These are phyloP conservation scores for Trichosporon ovoides DNA, from an alignment of 1,284 basidiomycete genomes.

Conservation along the genomic window DNA sequence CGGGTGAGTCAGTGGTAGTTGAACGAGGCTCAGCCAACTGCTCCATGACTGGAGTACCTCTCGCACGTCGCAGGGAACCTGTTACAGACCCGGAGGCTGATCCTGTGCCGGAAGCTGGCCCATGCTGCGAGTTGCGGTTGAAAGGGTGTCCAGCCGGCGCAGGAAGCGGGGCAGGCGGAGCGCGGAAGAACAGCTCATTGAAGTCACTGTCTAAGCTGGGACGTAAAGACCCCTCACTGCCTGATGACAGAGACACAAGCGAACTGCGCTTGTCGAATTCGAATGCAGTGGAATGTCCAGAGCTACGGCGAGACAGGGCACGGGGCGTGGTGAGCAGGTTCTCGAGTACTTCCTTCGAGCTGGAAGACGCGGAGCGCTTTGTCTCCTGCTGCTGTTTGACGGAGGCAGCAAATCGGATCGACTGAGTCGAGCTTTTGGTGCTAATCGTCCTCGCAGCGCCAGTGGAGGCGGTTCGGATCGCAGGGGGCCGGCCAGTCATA, in stretches of 20 bases:
- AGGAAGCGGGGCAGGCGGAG: constrained; percentile 31
- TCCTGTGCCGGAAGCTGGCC: not conserved
- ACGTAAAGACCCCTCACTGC: constrained; percentile 13
- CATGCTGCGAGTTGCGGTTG: not conserved
- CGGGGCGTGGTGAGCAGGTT: constrained; percentile 4
- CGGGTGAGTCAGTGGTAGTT: not conserved
- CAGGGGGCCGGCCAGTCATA: not conserved
- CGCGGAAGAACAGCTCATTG: constrained; percentile 43
- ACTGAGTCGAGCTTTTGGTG: not conserved
- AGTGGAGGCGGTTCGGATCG: not conserved
- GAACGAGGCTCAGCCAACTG: not conserved
- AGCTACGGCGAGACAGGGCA: not conserved
- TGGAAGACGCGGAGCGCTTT: not conserved
- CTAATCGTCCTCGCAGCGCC: not conserved
- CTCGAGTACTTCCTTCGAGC: constrained; percentile 1
- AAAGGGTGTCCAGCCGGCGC: constrained; percentile 5
- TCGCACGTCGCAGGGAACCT: not conserved
- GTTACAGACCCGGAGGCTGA: not conserved
- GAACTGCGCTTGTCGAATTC: constrained; percentile 12
- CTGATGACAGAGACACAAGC: constrained; percentile 9
- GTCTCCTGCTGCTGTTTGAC: not conserved
- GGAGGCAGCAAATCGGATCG: not conserved
- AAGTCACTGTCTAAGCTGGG: constrained; percentile 19
- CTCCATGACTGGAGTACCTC: not conserved
- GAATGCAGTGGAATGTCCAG: constrained; percentile 1